Percentiles rank a stretch among this genome's conserved stretches.
phyloP scores from a whole-genome alignment of 768 basidiomycete species.

The Hygrophorus russula region DNA sequence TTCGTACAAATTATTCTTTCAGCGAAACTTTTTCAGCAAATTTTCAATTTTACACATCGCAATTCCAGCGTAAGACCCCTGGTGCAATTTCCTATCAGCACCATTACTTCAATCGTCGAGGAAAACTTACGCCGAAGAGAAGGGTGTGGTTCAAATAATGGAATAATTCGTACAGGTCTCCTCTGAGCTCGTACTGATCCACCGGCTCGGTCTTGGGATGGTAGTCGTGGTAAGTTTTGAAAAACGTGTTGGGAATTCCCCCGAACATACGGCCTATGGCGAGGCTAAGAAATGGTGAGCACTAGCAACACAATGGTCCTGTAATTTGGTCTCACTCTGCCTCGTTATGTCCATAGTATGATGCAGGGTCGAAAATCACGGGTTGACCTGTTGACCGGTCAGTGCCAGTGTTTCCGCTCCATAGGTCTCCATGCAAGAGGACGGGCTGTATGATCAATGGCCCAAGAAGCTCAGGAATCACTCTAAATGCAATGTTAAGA shows the following conservation, averaged over 20 bases:
- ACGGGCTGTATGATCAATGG: slow-evolving; percentile 51
- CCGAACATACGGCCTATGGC: slow-evolving; percentile 76
- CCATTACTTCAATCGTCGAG: neutral
- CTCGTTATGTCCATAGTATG: slow-evolving; percentile 74
- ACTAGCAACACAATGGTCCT: neutral
- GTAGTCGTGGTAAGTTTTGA: slow-evolving; percentile 49
- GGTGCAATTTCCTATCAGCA: slow-evolving; percentile 1
- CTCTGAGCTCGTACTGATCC: slow-evolving; percentile 51
- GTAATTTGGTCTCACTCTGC: slow-evolving; percentile 42
- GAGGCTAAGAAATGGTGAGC: slow-evolving; percentile 29
- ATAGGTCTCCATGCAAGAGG: slow-evolving; percentile 70
- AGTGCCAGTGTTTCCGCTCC: slow-evolving; percentile 69
- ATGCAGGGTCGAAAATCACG: slow-evolving; percentile 69
- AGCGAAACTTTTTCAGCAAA: slow-evolving; percentile 16
- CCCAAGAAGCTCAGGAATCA: slow-evolving; percentile 61
- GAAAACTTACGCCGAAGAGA: slow-evolving; percentile 56
- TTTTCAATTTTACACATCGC: slow-evolving; percentile 36
- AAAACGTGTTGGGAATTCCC: slow-evolving; percentile 57
- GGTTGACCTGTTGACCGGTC: slow-evolving; percentile 44
- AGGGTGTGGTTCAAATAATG: slow-evolving; percentile 79
- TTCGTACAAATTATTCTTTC: no score
- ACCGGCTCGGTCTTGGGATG: slow-evolving; percentile 55
- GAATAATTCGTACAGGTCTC: slow-evolving; percentile 66
- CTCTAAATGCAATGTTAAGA: slow-evolving; percentile 25
- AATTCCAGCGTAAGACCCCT: slow-evolving; percentile 44